Percentiles rank a stretch among this genome's conserved stretches.
These are phyloP conservation scores for Fomitopsis schrenkii DNA, from an alignment of 1,284 basidiomycete species.

Conservation along the genomic window DNA sequence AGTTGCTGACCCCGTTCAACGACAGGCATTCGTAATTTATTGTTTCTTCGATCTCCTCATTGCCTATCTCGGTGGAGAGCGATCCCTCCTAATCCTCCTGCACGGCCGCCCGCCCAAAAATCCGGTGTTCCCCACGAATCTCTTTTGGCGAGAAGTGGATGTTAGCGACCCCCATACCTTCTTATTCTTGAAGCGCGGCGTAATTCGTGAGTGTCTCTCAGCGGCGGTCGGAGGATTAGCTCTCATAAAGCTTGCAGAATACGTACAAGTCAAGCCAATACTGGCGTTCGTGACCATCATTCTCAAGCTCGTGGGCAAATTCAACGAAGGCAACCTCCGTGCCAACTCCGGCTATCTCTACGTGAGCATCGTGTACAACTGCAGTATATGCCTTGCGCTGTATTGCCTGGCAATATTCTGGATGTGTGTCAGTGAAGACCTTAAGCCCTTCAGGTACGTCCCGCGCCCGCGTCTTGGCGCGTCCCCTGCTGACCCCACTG, in stretches of 20 bases:
- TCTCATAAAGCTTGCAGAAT: conserved; percentile 54
- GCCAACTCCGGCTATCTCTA: conserved; percentile 90
- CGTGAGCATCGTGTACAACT: conserved; percentile 80
- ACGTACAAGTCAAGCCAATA: conserved; percentile 94
- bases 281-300: conserved; percentile 84
- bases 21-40: conserved; percentile 93
- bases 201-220: conserved; percentile 67
- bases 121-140: conserved; percentile 81
- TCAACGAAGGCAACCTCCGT: conserved; percentile 86
- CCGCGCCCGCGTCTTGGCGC: conserved; percentile 6
- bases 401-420: conserved; percentile 95
- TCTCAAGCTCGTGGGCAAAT: conserved; percentile 84
- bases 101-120: conserved; percentile 87
- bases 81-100: conserved; percentile 86
- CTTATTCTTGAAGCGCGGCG: conserved; percentile 90
- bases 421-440: conserved; percentile 83
- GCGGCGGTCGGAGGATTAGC: not conserved
- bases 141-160: conserved; percentile 80
- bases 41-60: conserved; percentile 84
- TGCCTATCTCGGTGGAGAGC: conserved; percentile 89
- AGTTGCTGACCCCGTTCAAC: not conserved
- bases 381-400: conserved; percentile 68
- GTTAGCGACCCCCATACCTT: conserved; percentile 93
- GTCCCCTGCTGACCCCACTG: not conserved
- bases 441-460: conserved; percentile 81